Conservation (phyloP, 768 basidiomycete species). For the Inosperma sp. region DNA sequence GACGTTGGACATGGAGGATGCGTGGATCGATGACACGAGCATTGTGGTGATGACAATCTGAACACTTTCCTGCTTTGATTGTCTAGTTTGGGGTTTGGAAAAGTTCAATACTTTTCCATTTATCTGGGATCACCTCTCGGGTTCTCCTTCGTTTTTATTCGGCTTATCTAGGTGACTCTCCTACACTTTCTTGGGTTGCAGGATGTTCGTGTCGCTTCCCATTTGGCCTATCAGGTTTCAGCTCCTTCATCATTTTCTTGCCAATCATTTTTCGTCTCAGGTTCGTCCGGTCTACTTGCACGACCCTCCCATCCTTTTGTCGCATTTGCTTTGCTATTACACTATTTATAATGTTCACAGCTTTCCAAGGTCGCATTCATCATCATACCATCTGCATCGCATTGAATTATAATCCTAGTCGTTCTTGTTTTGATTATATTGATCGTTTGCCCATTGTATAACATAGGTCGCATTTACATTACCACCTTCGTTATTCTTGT, state of each 20-base stretch:
- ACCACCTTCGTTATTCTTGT: too few species aligned
- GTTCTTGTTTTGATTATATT: too few species aligned
- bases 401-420: too few species aligned
- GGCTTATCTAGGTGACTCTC: neutral
- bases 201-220: neutral
- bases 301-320: neutral
- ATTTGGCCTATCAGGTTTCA: neutral
- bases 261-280: neutral
- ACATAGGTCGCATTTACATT: too few species aligned
- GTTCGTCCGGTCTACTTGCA: neutral
- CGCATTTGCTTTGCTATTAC: conserved; percentile 2
- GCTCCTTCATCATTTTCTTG: neutral
- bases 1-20: conserved; percentile 58
- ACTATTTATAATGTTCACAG: conserved; percentile 2
- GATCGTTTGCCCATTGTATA: too few species aligned
- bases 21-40: conserved; percentile 67
- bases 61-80: conserved; percentile 12
- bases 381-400: conserved; percentile 1
- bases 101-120: neutral
- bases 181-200: neutral
- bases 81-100: neutral
- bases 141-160: conserved; percentile 4
- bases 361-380: neutral
- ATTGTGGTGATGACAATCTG: conserved; percentile 59
- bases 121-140: neutral